phyloP scores from a whole-genome alignment of 2,329 filamentous ascomycete species.

The Lachnellula hyalina region DNA sequence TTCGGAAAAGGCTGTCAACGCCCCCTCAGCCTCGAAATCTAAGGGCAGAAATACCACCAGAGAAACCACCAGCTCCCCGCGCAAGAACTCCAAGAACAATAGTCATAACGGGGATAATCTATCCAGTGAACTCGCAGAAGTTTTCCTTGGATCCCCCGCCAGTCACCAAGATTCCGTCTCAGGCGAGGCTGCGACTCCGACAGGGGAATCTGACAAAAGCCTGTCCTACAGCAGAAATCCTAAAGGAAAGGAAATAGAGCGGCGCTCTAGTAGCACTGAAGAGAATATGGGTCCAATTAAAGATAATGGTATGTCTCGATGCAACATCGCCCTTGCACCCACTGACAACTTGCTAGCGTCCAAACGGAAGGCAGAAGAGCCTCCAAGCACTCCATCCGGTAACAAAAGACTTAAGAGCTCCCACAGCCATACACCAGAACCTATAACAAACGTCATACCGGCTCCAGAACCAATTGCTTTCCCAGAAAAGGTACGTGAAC shows the following conservation, averaged over 20 bases:
- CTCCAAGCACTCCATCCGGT: constrained; percentile 55
- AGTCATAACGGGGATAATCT: not conserved
- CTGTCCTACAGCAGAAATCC: not conserved
- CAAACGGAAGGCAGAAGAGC: constrained; percentile 71
- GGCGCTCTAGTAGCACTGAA: not conserved
- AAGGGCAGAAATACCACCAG: not conserved
- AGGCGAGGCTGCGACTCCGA: not conserved
- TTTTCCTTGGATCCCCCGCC: too few relatives aligned
- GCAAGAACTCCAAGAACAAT: not conserved
- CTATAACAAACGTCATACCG: constrained; percentile 41
- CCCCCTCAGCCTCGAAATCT: not conserved
- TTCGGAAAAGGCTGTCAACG: not conserved
- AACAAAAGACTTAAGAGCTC: constrained; percentile 59
- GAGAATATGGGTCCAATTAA: constrained; percentile 24
- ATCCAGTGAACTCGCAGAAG: too few relatives aligned
- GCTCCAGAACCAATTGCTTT: constrained; percentile 69
- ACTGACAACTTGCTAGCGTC: constrained; percentile 16
- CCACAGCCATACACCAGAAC: constrained; percentile 39
- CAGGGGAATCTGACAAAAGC: not conserved
- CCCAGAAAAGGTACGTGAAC: constrained; percentile 68
- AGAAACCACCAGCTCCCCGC: not conserved
- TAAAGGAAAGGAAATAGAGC: not conserved
- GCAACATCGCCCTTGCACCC: not conserved
- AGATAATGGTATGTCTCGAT: constrained; percentile 15
- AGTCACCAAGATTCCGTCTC: not conserved